phyloP scores from a whole-genome alignment of 371 early-diverging fungal species.

The Syncephalastrum monosporum region DNA sequence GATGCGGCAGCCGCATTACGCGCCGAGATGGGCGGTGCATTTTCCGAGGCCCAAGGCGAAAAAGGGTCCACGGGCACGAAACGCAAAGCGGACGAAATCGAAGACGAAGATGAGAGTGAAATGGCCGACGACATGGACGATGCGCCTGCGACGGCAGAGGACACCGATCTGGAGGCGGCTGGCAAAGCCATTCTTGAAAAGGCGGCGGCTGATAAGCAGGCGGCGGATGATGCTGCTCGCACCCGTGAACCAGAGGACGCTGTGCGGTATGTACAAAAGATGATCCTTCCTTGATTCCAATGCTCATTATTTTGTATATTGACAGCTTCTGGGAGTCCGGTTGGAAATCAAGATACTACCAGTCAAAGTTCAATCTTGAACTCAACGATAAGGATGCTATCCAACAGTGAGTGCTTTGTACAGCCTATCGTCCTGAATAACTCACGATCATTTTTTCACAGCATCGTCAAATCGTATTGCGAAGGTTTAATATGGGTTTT shows the following conservation, averaged over 20 bases:
- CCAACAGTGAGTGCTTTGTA: conserved; percentile 43
- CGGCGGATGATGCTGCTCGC: conserved; percentile 49
- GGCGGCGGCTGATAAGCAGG: conserved; percentile 52
- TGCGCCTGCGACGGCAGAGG: conserved; percentile 33
- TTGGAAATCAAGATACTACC: conserved; percentile 91
- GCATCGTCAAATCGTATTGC: conserved; percentile 87
- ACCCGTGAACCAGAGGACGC: conserved; percentile 78
- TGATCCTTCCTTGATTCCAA: not conserved
- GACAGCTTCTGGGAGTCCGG: conserved; percentile 80
- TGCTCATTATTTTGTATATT: conserved; percentile 1
- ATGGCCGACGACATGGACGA: conserved; percentile 36
- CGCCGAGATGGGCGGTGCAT: conserved; percentile 23
- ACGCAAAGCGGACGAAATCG: conserved; percentile 36
- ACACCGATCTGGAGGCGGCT: conserved; percentile 31
- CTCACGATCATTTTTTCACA: conserved; percentile 15
- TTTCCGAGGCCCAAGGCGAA: conserved; percentile 3
- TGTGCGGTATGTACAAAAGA: conserved; percentile 42
- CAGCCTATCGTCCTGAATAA: not conserved
- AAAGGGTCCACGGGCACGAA: conserved; percentile 33
- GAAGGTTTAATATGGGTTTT: conserved; percentile 99
- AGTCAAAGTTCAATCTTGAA: conserved; percentile 78
- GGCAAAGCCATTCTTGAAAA: conserved; percentile 55
- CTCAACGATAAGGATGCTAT: conserved; percentile 62
- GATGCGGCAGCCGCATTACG: conserved; percentile 57
- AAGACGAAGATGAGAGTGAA: conserved; percentile 29